Evolutionary conservation across 176 grass and related monocot genomes (phyloP).

Genomic region (Raddia guianensis): DNA sequence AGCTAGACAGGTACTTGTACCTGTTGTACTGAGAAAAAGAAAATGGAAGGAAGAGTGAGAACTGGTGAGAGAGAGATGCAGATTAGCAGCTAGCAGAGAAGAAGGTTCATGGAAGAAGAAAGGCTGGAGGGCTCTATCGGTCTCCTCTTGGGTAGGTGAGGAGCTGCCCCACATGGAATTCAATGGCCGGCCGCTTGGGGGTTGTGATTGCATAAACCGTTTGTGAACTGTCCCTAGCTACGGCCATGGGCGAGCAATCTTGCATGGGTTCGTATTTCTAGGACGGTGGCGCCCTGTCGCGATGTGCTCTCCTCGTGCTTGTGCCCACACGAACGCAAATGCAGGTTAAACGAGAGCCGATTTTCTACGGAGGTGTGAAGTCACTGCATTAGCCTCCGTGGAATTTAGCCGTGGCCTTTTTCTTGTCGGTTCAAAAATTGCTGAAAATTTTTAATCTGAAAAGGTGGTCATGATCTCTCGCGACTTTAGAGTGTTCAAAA

Average conservation of each 20-base stretch:
- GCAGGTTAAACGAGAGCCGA: neutral
- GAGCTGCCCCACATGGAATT: conserved; percentile 5
- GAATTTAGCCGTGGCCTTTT: no score
- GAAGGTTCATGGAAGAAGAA: conserved; percentile 14
- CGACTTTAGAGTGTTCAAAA: no score
- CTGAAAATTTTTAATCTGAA: no score
- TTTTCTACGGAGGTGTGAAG: no score
- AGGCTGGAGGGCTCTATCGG: neutral
- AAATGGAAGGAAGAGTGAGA: neutral
- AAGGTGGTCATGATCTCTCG: no score
- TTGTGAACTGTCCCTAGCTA: neutral
- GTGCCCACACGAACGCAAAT: neutral
- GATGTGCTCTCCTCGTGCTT: neutral
- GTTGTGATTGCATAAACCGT: neutral
- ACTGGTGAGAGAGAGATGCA: neutral
- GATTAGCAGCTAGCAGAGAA: neutral
- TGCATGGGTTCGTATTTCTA: neutral
- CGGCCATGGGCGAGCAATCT: neutral
- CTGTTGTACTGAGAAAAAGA: conserved; percentile 1
- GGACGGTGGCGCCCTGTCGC: neutral
- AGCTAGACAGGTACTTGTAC: conserved; percentile 16
- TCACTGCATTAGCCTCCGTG: no score
- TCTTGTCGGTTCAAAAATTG: no score
- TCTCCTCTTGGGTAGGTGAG: conserved; percentile 31
- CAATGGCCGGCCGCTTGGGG: conserved; percentile 33